phyloP scores from a whole-genome alignment of 1,284 basidiomycete genomes.

The Flammula alnicola region DNA sequence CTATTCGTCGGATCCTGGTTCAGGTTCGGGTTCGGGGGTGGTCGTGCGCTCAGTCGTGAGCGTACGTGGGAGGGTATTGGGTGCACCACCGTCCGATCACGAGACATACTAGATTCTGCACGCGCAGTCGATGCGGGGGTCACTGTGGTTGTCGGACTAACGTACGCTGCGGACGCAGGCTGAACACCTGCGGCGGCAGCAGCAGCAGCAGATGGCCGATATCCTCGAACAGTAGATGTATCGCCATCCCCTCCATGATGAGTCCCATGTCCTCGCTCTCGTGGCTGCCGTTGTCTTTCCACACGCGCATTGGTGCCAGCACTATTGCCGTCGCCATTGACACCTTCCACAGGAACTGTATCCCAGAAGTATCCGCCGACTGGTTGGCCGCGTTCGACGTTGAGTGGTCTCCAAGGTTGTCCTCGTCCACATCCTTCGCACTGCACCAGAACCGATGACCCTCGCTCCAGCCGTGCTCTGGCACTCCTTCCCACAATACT shows the following conservation, averaged over 20 bases:
- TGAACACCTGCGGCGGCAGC: too few relatives aligned
- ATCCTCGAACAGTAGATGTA: too few relatives aligned
- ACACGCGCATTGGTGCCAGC: too few relatives aligned
- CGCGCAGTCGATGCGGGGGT: background rate
- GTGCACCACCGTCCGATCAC: conserved; percentile 3
- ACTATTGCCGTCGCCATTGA: too few relatives aligned
- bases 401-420: conserved; percentile 25
- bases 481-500: conserved; percentile 98
- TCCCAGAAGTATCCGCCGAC: conserved; percentile 4
- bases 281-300: too few relatives aligned
- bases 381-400: background rate
- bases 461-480: conserved; percentile 98
- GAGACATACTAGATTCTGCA: conserved; percentile 2
- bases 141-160: background rate
- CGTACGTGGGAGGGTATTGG: background rate
- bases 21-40: background rate
- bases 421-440: conserved; percentile 75
- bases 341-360: too few relatives aligned
- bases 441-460: conserved; percentile 94
- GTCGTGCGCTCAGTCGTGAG: background rate
- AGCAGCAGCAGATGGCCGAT: too few relatives aligned
- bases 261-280: too few relatives aligned
- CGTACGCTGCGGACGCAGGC: background rate
- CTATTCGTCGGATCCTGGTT: conserved; percentile 20
- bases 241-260: too few relatives aligned